Percentiles rank a stretch among this genome's conserved stretches.
Evolutionary conservation across 192 early-diverging fungal species (phyloP).

Genomic region (Backusella macrospora): DNA sequence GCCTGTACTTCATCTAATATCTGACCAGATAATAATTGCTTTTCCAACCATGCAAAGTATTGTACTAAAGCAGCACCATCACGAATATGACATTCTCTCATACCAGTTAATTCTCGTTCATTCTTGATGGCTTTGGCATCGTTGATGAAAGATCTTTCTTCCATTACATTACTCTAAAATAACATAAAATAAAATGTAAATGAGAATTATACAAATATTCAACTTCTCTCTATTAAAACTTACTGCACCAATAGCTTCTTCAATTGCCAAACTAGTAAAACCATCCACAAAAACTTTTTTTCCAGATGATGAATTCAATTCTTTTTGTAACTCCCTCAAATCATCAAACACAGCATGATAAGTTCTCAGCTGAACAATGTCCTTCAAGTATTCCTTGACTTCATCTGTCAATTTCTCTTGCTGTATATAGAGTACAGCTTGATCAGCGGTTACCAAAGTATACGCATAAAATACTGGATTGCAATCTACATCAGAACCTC

Average conservation of each 20-base stretch:
- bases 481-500: constrained; percentile 92
- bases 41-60: constrained; percentile 94
- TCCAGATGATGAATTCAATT: not conserved
- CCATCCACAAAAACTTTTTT: constrained; percentile 66
- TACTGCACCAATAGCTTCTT: constrained; percentile 66
- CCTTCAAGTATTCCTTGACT: constrained; percentile 62
- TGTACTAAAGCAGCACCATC: constrained; percentile 86
- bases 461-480: constrained; percentile 98
- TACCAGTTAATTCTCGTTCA: constrained; percentile 83
- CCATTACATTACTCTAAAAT: constrained; percentile 48
- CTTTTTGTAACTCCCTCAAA: constrained; percentile 33
- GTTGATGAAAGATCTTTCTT: constrained; percentile 69
- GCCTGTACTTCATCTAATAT: constrained; percentile 81
- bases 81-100: constrained; percentile 87
- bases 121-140: constrained; percentile 94
- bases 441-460: constrained; percentile 72
- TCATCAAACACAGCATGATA: constrained; percentile 83
- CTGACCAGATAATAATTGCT: constrained; percentile 74
- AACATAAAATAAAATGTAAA: not conserved
- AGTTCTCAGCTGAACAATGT: constrained; percentile 65
- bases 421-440: constrained; percentile 78
- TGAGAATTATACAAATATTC: not conserved
- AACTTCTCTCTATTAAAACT: not conserved
- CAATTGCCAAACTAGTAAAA: constrained; percentile 73
- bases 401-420: constrained; percentile 66